Evolutionary conservation across 2,329 filamentous ascomycete species (phyloP), one percentile per base, ranked within the genome.

Genomic region (Colletotrichum higginsianum): DNA sequence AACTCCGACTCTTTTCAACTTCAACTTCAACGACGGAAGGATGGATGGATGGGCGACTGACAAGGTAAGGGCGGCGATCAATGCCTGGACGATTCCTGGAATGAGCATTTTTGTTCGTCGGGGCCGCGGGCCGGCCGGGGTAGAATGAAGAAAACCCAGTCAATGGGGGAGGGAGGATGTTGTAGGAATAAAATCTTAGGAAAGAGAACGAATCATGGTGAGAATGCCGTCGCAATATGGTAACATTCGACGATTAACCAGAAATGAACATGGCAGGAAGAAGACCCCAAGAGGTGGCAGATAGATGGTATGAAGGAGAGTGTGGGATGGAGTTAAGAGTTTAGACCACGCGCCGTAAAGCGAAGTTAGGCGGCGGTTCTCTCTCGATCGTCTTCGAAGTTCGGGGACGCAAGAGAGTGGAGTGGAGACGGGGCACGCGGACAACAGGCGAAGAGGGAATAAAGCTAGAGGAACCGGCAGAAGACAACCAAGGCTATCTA

Each of bases 31-130:
- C 12, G n/a, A 50, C 16, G 60, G n/a, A 40, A 26, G 16, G 16
- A 21, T 15, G 42, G 61, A 47, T 18, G 44, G 65, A 47, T 16
- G 44, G 50, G 46, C 18, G 56, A 85, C 86, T 83, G 50, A 89
- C 87, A 89, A 89, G 70, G 82, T 80, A 77, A 90, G 89, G 74
- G 87, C 85, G 73, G 86, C 86, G 78, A 87, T 79, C 73, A 89
- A 80, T 75, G 85, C 84, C 83, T 87, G 84, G 47, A 80, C 80
- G 74, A 82, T 81, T 76, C 78, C 83, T 73, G 83, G 78, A 73
- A 81, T 79, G 72, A 84, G 83, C 87, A 89, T 88, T 77, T 11
- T 70, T 77, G 75, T 76, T 74, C 74, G 67, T 57, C 74, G 72
- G 75, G 73, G 67, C 71, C 55, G 72, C 72, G 73, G 75, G 75